Evolutionary conservation across 2,329 filamentous ascomycete species (phyloP).

Genomic region (Fusarium metavorans): DNA sequence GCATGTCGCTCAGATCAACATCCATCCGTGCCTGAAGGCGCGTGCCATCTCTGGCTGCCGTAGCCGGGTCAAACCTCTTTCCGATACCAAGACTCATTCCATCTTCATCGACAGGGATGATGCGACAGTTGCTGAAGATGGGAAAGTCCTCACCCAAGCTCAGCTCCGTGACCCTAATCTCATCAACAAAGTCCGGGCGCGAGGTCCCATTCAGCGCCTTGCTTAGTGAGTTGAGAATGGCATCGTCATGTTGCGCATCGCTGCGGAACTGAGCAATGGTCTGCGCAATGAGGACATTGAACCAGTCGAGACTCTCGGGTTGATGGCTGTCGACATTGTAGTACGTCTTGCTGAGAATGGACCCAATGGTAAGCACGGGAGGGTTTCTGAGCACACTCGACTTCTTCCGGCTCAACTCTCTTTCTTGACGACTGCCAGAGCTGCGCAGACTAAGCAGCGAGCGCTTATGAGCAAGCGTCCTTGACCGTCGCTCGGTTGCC

Average conservation of each 20-base stretch:
- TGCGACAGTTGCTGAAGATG: conserved; percentile 97
- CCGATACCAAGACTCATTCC: conserved; percentile 68
- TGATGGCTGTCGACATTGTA: conserved; percentile 97
- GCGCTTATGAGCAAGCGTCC: conserved; percentile 81
- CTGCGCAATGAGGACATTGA: conserved; percentile 96
- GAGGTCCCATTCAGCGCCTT: conserved; percentile 87
- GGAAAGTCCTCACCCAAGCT: conserved; percentile 97
- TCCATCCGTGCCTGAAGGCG: conserved; percentile 95
- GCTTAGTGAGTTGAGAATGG: conserved; percentile 86
- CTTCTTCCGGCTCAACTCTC: conserved; percentile 70
- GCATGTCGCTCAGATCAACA: conserved; percentile 94
- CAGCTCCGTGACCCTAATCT: conserved; percentile 93
- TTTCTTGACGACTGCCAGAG: conserved; percentile 54
- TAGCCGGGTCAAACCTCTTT: conserved; percentile 64
- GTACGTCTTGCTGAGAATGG: conserved; percentile 95
- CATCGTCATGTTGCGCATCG: conserved; percentile 91
- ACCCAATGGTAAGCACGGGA: conserved; percentile 86
- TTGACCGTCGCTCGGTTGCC: conserved; percentile 78
- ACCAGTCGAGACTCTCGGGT: conserved; percentile 97
- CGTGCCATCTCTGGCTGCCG: conserved; percentile 71
- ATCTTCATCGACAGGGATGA: conserved; percentile 91
- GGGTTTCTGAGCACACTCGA: conserved; percentile 80
- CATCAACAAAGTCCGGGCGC: conserved; percentile 91
- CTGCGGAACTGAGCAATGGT: conserved; percentile 95
- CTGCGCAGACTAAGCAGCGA: conserved; percentile 74